Base-by-base conservation (phyloP, 139 green algal species). In the Zygnema cylindricum region DNA sequence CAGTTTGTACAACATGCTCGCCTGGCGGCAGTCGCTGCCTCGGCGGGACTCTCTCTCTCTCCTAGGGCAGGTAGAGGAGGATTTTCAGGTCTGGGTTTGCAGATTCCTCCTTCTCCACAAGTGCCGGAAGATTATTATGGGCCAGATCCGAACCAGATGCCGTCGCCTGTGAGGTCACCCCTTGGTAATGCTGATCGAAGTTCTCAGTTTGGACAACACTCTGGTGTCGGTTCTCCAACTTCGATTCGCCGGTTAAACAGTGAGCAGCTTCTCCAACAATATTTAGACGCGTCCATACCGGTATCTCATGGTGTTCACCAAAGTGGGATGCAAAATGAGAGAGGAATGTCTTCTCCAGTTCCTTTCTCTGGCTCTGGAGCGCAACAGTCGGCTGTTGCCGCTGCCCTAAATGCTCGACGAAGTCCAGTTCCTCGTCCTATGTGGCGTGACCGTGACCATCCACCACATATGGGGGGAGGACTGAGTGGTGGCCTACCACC, bases 41-140 rank as follows among this genome's bases (percentile, higher is more conserved):
- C 32, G 3, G 33, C n/a, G 41, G 77, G 38, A 7, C 35, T 35
- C 21, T 69, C 38, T n/a, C 2, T 54, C 2, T 55, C 77, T 35
- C 41, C 77, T 36, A 35, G 38, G 32, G 3, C 38, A 3, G 33
- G n/a, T 21, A 49, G 77, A 35, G 11, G 32, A 23, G 71, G 71
- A 41, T 84, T 69, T 63, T 21, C 77, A 21, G 40, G 77, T 2
- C 33, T 84, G 2, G 77, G 77, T n/a, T 54, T 84, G 77, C 77
- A 84, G 77, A 84, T 84, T n/a, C 77, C 77, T 39, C 77, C 77
- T 2, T 63, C 77, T 22, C 77, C 40, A 41, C 71, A 55, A 69
- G n/a, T n/a, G n/a, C 32, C 41, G 22, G 77, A 55, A 57, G 77
- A 55, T 54, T 35, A 42, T 84, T 35, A 55, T 33, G 38, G 77